Evolutionary conservation across 208 protist genomes (phyloP).

Genomic region (Endotrypanum monterogeii): DNA sequence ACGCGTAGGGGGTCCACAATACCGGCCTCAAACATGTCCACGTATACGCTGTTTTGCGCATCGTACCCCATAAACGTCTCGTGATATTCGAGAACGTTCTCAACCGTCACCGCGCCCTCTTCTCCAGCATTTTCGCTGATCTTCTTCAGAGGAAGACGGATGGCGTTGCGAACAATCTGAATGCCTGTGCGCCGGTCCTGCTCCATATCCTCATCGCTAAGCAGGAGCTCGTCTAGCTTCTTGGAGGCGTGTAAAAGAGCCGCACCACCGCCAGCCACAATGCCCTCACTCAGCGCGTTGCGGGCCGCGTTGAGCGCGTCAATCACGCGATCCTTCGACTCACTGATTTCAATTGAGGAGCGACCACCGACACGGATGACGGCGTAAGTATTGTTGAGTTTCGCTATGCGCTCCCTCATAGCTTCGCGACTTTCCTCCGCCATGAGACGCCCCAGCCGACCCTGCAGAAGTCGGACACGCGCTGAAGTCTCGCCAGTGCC

Average conservation of each 20-base stretch:
- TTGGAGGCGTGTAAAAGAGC: constrained; percentile 96
- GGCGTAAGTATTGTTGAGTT: constrained; percentile 88
- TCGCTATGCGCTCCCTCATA: constrained; percentile 94
- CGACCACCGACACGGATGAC: constrained; percentile 97
- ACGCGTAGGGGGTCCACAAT: constrained; percentile 99
- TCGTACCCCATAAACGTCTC: constrained; percentile 96
- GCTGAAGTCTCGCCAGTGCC: constrained; percentile 73
- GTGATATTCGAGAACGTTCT: constrained; percentile 94
- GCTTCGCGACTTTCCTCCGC: constrained; percentile 97
- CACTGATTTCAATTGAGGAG: constrained; percentile 98
- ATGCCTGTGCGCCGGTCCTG: constrained; percentile 84
- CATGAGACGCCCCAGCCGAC: constrained; percentile 85
- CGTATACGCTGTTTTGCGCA: constrained; percentile 94
- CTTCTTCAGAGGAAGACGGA: constrained; percentile 89
- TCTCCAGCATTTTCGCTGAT: constrained; percentile 99
- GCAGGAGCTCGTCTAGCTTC: constrained; percentile 90
- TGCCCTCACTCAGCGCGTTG: constrained; percentile 98
- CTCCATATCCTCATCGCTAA: constrained; percentile 81
- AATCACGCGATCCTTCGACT: constrained; percentile 99
- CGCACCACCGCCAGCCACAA: constrained; percentile 98
- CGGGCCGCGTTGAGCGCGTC: constrained; percentile 99
- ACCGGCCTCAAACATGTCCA: constrained; percentile 98
- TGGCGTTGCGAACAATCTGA: constrained; percentile 87
- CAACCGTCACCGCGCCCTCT: constrained; percentile 97
- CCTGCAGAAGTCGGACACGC: constrained; percentile 94